Evolutionary conservation across 2,329 filamentous ascomycete species (phyloP).

Genomic region (Helminthosporium solani): DNA sequence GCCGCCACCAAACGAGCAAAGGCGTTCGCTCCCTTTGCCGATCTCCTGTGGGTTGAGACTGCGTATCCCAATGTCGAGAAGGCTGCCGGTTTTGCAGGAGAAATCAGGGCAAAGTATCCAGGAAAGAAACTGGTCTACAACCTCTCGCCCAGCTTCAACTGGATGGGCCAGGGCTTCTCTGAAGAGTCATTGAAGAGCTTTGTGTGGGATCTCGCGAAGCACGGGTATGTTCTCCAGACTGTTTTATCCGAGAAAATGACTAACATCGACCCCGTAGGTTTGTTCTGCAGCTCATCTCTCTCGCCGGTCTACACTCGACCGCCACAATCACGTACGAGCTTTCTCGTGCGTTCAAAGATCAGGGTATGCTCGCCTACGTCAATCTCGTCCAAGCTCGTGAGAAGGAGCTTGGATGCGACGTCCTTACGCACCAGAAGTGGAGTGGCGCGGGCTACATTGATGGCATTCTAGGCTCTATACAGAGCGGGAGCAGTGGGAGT

Average conservation of each 20-base stretch:
- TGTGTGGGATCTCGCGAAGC: conserved; percentile 91
- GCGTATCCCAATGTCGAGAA: conserved; percentile 82
- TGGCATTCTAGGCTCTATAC: conserved; percentile 84
- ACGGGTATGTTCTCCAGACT: conserved; percentile 70
- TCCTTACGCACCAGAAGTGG: conserved; percentile 94
- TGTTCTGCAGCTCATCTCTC: conserved; percentile 63
- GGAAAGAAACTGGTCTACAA: conserved; percentile 95
- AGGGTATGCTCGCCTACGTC: conserved; percentile 98
- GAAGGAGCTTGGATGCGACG: conserved; percentile 87
- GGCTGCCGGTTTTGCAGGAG: conserved; percentile 70
- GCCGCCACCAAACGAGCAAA: conserved; percentile 92
- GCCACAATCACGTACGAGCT: conserved; percentile 71
- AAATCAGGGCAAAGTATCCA: conserved; percentile 69
- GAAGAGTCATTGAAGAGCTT: conserved; percentile 82
- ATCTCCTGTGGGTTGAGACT: conserved; percentile 96
- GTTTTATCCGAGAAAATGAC: neutral
- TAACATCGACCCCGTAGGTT: conserved; percentile 45
- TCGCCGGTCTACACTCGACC: conserved; percentile 64
- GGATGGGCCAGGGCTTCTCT: conserved; percentile 92
- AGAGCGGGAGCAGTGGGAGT: conserved; percentile 84
- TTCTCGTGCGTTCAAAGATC: conserved; percentile 76
- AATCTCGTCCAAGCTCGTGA: conserved; percentile 85
- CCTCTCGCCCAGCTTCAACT: conserved; percentile 95
- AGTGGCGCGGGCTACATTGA: conserved; percentile 76
- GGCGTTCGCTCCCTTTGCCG: conserved; percentile 87